A percentile compares a stretch with the other conserved stretches of the same genome.
phyloP scores from a whole-genome alignment of 148 eudicot species.

The Vaccinium macrocarpon region DNA sequence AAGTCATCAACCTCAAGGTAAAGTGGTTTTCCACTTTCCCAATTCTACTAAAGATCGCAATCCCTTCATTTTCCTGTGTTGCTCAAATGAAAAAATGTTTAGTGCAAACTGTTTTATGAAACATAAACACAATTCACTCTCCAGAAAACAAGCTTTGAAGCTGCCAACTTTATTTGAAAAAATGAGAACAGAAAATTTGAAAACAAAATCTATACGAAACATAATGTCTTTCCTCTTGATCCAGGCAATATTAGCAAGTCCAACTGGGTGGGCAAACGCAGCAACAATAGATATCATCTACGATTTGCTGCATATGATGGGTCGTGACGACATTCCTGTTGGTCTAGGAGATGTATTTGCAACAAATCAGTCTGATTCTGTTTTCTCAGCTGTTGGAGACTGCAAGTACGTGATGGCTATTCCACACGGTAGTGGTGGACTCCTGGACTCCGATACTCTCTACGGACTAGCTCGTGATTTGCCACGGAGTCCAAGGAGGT shows the following conservation, averaged over 20 bases:
- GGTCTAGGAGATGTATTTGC: slow-evolving; percentile 77
- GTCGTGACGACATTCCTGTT: slow-evolving; percentile 82
- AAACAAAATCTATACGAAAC: too few species aligned
- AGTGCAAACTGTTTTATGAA: neutral
- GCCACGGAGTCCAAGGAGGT: slow-evolving; percentile 92
- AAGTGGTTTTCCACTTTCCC: neutral
- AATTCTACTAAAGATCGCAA: neutral
- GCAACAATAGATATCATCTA: slow-evolving; percentile 78
- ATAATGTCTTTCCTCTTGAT: neutral
- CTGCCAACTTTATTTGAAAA: neutral
- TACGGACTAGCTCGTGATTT: slow-evolving; percentile 72
- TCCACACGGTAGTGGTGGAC: slow-evolving; percentile 89
- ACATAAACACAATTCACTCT: neutral
- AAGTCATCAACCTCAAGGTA: slow-evolving; percentile 71
- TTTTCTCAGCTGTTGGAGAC: slow-evolving; percentile 51
- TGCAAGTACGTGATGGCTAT: slow-evolving; percentile 74
- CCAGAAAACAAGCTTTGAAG: neutral
- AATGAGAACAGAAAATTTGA: too few species aligned
- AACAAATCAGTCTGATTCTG: slow-evolving; percentile 56
- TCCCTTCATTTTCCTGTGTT: neutral
- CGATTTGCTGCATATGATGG: slow-evolving; percentile 94
- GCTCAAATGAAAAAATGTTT: neutral
- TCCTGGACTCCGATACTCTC: slow-evolving; percentile 84
- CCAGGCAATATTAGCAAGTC: slow-evolving; percentile 73
- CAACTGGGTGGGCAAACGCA: slow-evolving; percentile 94